A percentile compares a stretch with the other conserved stretches of the same genome.
These are phyloP conservation scores for Nannochloris sp. DNA, from an alignment of 139 green algal genomes.

Conservation along the genomic window DNA sequence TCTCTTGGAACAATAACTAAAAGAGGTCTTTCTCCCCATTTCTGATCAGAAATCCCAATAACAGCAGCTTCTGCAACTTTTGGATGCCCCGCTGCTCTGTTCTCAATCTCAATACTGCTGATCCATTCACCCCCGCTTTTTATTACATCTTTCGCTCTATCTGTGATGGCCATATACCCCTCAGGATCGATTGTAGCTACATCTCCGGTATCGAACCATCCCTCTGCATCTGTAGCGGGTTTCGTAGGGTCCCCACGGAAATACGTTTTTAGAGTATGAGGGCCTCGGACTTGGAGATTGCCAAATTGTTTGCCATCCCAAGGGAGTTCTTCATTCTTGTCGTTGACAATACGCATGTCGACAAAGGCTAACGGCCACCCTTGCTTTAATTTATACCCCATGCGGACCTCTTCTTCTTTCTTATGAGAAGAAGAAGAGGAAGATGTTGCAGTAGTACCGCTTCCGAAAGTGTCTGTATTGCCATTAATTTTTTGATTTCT, in stretches of 20 bases:
- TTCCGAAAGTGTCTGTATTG: no score
- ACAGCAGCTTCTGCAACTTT: slow-evolving; percentile 16
- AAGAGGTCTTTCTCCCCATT: slow-evolving; percentile 72
- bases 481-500: no score
- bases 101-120: slow-evolving; percentile 51
- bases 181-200: slow-evolving; percentile 60
- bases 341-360: slow-evolving; percentile 62
- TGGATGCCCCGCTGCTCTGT: slow-evolving; percentile 35
- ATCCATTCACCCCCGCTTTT: slow-evolving; percentile 75
- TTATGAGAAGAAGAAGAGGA: not conserved
- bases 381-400: slow-evolving; percentile 26
- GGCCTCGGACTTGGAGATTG: slow-evolving; percentile 62
- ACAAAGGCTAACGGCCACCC: slow-evolving; percentile 45
- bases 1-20: slow-evolving; percentile 54
- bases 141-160: slow-evolving; percentile 81
- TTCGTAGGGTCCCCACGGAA: slow-evolving; percentile 20
- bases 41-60: slow-evolving; percentile 27
- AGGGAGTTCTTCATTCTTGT: slow-evolving; percentile 35
- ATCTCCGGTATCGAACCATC: slow-evolving; percentile 73
- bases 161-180: slow-evolving; percentile 57
- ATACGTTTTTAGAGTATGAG: slow-evolving; percentile 45
- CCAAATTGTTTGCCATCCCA: slow-evolving; percentile 43
- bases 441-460: no score
- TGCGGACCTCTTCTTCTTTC: not conserved
- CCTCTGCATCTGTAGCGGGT: slow-evolving; percentile 10